These are phyloP conservation scores for Bruguiera parviflora DNA, from an alignment of 345 rosid species.

Conservation along the genomic window DNA sequence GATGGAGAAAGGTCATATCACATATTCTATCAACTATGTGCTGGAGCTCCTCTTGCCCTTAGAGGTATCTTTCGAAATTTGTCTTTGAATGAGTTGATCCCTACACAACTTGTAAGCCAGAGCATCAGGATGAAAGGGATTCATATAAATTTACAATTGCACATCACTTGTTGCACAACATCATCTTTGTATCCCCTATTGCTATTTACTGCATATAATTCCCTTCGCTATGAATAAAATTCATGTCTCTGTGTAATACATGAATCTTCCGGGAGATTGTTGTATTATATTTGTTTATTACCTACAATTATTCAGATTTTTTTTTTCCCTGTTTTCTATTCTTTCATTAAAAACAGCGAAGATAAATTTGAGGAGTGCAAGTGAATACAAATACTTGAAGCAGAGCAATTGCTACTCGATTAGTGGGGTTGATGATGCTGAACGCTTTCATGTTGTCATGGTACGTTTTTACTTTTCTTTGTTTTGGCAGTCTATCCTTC, in stretches of 20 bases:
- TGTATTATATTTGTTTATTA: neutral
- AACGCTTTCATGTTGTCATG: slow-evolving; percentile 61
- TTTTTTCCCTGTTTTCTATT: neutral
- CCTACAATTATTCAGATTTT: neutral
- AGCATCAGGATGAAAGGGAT: too few relatives aligned
- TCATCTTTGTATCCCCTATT: too few relatives aligned
- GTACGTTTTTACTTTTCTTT: slow-evolving; percentile 35
- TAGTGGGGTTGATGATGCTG: slow-evolving; percentile 80
- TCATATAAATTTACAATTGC: too few relatives aligned
- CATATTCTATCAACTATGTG: slow-evolving; percentile 98
- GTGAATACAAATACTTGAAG: slow-evolving; percentile 75
- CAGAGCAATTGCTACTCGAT: slow-evolving; percentile 85
- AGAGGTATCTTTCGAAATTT: slow-evolving; percentile 48
- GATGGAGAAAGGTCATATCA: slow-evolving; percentile 98
- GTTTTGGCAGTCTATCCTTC: slow-evolving; percentile 13
- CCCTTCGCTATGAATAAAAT: too few relatives aligned
- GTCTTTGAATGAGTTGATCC: neutral
- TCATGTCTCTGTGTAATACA: too few relatives aligned
- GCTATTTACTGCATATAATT: too few relatives aligned
- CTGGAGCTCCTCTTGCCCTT: slow-evolving; percentile 74
- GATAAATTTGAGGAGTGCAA: slow-evolving; percentile 67
- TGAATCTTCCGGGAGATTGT: too few relatives aligned
- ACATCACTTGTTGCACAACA: too few relatives aligned
- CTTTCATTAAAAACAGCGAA: slow-evolving; percentile 50
- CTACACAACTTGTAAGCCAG: too few relatives aligned